Conservation (phyloP, 805 yeast species). For the Lachancea fermentati region DNA sequence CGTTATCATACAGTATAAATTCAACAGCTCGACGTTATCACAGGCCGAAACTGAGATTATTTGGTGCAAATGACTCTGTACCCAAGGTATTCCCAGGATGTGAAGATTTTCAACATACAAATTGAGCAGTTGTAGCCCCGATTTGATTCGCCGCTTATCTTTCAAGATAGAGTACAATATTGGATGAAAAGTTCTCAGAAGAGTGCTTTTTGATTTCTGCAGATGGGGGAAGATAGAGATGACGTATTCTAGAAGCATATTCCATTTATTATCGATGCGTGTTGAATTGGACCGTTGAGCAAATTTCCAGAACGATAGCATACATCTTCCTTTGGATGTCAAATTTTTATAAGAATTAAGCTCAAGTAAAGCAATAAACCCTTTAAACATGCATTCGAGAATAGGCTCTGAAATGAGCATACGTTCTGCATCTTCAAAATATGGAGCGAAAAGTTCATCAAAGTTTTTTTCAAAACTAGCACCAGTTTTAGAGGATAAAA, state of each 20-base stretch:
- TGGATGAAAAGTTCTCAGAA: constrained; percentile 15
- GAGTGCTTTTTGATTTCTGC: constrained; percentile 5
- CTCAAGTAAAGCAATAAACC: constrained; percentile 10
- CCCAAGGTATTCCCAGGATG: constrained; percentile 18
- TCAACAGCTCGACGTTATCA: constrained; percentile 15
- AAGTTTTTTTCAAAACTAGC: constrained; percentile 21
- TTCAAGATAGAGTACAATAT: constrained; percentile 7
- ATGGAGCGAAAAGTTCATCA: constrained; percentile 18
- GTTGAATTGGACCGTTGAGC: background rate
- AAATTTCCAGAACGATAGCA: constrained; percentile 5
- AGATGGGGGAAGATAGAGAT: constrained; percentile 3
- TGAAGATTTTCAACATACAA: constrained; percentile 7
- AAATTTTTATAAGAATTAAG: constrained; percentile 11
- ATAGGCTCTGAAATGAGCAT: constrained; percentile 1
- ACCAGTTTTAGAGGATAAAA: constrained; percentile 18
- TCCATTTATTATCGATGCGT: constrained; percentile 1
- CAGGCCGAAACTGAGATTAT: constrained; percentile 14
- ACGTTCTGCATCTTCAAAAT: constrained; percentile 6
- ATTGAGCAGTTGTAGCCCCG: constrained; percentile 1
- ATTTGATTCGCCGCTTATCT: background rate
- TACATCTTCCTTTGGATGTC: constrained; percentile 13
- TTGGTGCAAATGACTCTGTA: constrained; percentile 21
- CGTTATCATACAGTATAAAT: constrained; percentile 23
- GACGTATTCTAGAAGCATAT: constrained; percentile 11
- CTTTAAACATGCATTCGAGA: constrained; percentile 9